Conservation (phyloP, 2,329 filamentous ascomycete genomes). For the Penicillium palitans region DNA sequence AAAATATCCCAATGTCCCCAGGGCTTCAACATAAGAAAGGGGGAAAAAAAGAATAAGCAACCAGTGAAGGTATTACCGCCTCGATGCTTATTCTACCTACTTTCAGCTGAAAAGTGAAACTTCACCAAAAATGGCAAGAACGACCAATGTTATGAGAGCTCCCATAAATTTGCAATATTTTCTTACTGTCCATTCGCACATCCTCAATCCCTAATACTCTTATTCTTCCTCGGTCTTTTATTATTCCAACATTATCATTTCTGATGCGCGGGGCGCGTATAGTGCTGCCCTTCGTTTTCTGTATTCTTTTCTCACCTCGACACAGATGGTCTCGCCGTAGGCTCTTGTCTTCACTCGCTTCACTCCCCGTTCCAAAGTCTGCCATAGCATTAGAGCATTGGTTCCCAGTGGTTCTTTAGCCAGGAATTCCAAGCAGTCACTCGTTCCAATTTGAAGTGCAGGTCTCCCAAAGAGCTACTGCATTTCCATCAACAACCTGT, state of each 20-base stretch:
- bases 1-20: background rate
- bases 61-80: background rate
- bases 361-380: background rate
- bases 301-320: background rate
- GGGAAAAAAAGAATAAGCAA: background rate
- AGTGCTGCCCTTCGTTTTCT: background rate
- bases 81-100: no score
- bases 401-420: background rate
- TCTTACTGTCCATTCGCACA: background rate
- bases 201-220: conserved; percentile 9
- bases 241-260: conserved; percentile 4
- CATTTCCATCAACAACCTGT: background rate
- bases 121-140: conserved; percentile 7
- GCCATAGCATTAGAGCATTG: conserved; percentile 1
- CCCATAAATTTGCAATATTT: background rate
- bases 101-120: background rate
- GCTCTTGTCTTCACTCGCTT: conserved; percentile 7
- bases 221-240: background rate
- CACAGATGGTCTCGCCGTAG: background rate
- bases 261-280: background rate
- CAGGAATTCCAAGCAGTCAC: background rate
- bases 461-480: no score
- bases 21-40: background rate
- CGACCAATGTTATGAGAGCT: background rate
- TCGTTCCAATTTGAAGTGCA: background rate